These are phyloP conservation scores for Calonectria naviculata DNA, from an alignment of 2,329 filamentous ascomycete genomes.

Conservation along the genomic window DNA sequence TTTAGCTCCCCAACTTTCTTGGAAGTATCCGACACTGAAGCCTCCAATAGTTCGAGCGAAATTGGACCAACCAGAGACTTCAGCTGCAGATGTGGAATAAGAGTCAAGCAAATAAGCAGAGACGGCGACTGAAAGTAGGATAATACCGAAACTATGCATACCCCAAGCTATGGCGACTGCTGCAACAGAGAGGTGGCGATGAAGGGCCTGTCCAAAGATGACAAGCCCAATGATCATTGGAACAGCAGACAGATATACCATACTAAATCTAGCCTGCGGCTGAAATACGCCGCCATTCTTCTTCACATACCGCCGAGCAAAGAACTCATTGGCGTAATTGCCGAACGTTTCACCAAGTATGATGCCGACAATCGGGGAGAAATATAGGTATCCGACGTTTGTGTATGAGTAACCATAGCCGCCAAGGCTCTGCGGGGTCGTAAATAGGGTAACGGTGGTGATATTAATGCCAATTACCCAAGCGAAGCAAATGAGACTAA, in stretches of 20 bases:
- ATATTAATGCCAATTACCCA: conserved; percentile 68
- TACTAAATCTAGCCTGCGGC: conserved; percentile 64
- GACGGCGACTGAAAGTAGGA: conserved; percentile 59
- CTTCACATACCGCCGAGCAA: conserved; percentile 57
- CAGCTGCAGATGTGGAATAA: conserved; percentile 60
- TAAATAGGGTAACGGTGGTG: conserved; percentile 62
- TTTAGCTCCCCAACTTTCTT: conserved; percentile 54
- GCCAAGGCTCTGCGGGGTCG: conserved; percentile 41
- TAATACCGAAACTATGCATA: conserved; percentile 66
- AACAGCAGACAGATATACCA: conserved; percentile 57
- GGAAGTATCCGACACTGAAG: conserved; percentile 60
- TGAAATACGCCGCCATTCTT: conserved; percentile 64
- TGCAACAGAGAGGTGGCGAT: conserved; percentile 50
- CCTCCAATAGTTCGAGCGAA: conserved; percentile 53
- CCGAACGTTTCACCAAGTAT: conserved; percentile 64
- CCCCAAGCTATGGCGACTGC: conserved; percentile 54
- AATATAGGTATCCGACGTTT: conserved; percentile 67
- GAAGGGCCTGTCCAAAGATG: conserved; percentile 63
- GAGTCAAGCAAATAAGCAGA: conserved; percentile 60
- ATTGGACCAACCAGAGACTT: conserved; percentile 58
- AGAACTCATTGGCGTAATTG: conserved; percentile 66
- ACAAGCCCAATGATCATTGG: conserved; percentile 63
- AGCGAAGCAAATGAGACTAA: conserved; percentile 51
- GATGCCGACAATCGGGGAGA: conserved; percentile 65
- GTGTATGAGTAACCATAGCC: conserved; percentile 62